Conservation (phyloP, 768 basidiomycete species). For the Trametes punicea region DNA sequence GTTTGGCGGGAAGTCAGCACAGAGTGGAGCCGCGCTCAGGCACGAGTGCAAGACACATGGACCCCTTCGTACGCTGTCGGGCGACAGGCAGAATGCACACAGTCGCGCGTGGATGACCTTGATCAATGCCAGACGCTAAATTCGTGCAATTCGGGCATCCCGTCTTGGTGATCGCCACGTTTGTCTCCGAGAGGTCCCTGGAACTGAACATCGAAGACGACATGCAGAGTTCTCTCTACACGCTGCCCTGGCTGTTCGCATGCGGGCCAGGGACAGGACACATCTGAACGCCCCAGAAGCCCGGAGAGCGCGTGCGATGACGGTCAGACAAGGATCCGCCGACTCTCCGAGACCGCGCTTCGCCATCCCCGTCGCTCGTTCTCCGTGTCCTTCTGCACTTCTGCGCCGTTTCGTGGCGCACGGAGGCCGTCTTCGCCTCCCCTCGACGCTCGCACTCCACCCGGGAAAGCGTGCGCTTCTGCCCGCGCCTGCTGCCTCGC, state of each 20-base stretch:
- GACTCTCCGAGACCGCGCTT: constrained; percentile 12
- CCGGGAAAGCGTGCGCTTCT: constrained; percentile 2
- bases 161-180: constrained; percentile 11
- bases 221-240: neutral
- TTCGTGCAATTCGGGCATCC: constrained; percentile 1
- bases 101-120: neutral
- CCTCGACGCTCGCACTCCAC: constrained; percentile 3
- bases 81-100: neutral
- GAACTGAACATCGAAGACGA: constrained; percentile 10
- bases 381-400: constrained; percentile 4
- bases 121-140: neutral
- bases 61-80: neutral
- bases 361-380: constrained; percentile 10
- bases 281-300: neutral
- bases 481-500: neutral
- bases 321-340: constrained; percentile 4
- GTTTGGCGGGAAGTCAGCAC: neutral
- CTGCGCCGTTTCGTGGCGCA: neutral
- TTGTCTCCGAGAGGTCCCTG: constrained; percentile 9
- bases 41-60: neutral
- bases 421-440: constrained; percentile 3
- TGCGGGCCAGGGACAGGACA: neutral
- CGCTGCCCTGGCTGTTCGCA: constrained; percentile 2
- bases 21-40: constrained; percentile 4
- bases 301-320: neutral